Evolutionary conservation across 176 grass and related monocot genomes (phyloP).

Genomic region (Eleusine coracana): DNA sequence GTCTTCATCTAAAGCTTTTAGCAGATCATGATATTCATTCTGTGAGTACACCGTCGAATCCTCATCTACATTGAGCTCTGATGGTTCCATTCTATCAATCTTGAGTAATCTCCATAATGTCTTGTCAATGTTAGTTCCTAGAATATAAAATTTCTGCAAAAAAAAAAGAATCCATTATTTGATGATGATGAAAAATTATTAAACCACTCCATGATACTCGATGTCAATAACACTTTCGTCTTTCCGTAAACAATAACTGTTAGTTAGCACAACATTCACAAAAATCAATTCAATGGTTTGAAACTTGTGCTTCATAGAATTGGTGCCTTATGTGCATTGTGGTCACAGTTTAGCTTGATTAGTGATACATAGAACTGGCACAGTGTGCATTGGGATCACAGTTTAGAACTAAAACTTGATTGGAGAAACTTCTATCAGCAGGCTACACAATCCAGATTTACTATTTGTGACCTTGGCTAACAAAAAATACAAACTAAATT

Average conservation of each 20-base stretch:
- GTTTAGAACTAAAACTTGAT: constrained; percentile 5
- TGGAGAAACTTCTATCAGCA: background rate
- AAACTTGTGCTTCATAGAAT: background rate
- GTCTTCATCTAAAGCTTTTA: constrained; percentile 75
- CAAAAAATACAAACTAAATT: background rate
- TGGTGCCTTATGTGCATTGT: background rate
- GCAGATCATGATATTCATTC: constrained; percentile 63
- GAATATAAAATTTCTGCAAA: constrained; percentile 84
- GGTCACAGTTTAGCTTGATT: background rate
- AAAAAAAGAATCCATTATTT: constrained; percentile 34
- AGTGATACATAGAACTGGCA: background rate
- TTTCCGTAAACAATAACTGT: background rate
- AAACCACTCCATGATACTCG: background rate
- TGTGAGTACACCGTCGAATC: constrained; percentile 62
- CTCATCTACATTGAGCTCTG: constrained; percentile 75
- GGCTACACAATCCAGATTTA: background rate
- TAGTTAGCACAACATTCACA: background rate
- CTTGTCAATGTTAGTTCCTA: constrained; percentile 76
- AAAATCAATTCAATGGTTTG: background rate
- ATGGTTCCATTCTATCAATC: constrained; percentile 87
- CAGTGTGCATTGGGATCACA: background rate
- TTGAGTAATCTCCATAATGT: constrained; percentile 79
- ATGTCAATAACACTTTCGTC: background rate
- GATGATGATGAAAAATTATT: constrained; percentile 24
- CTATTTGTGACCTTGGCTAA: background rate